Conservation (phyloP, 2,329 filamentous ascomycete species). For the Alternaria postmessia region DNA sequence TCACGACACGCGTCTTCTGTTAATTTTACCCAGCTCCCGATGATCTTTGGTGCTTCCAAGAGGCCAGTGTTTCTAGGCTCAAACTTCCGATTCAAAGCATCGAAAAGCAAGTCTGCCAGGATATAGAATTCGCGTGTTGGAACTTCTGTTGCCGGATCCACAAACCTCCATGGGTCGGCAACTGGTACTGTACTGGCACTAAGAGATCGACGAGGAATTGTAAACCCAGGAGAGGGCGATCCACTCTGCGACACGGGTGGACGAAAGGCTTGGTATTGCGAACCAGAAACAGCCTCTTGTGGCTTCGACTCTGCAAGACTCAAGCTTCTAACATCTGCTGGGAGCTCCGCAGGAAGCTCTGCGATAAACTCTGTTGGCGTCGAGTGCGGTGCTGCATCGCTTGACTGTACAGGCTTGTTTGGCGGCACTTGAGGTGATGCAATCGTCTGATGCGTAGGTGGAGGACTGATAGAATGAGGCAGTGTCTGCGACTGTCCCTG, state of each 20-base stretch:
- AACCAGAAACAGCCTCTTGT: constrained; percentile 8
- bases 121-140: constrained; percentile 49
- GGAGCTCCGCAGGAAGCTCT: constrained; percentile 47
- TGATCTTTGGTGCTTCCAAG: constrained; percentile 44
- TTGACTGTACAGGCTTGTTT: constrained; percentile 16
- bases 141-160: constrained; percentile 41
- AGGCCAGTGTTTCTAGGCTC: constrained; percentile 47
- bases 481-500: constrained; percentile 20
- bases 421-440: constrained; percentile 19
- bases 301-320: constrained; percentile 30
- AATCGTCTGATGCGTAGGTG: constrained; percentile 24
- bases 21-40: constrained; percentile 42
- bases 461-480: constrained; percentile 27
- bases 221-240: constrained; percentile 33
- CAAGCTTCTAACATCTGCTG: constrained; percentile 42
- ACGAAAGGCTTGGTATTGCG: constrained; percentile 42
- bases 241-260: constrained; percentile 22
- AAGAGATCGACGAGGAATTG: constrained; percentile 39
- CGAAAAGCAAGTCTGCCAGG: constrained; percentile 47
- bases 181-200: constrained; percentile 38
- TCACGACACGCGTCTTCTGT: constrained; percentile 40
- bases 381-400: constrained; percentile 11
- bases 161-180: constrained; percentile 48
- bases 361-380: constrained; percentile 39
- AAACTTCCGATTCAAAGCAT: constrained; percentile 43